Conservation (phyloP, 352 stramenopile genomes). For the Thalassiosira exigua region DNA sequence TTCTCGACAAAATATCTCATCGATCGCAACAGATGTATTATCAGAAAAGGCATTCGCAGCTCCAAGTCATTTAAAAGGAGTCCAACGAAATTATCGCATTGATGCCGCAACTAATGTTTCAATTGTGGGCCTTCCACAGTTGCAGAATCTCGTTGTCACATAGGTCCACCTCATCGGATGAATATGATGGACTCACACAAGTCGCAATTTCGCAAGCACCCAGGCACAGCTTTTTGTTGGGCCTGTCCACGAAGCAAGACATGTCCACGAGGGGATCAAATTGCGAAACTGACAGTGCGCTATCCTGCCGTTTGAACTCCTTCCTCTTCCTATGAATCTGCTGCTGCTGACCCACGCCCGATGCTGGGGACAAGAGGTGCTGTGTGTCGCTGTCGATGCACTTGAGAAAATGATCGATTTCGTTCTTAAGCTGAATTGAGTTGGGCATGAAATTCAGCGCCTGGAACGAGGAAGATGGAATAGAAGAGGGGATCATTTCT, state of each 20-base stretch:
- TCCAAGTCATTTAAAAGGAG: no score
- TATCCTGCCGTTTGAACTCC: neutral
- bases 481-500: neutral
- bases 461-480: no score
- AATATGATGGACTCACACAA: neutral
- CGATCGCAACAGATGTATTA: no score
- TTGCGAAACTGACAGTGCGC: no score
- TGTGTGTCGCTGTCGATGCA: neutral
- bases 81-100: no score
- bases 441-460: neutral
- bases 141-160: neutral
- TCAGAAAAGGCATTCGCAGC: no score
- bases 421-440: neutral
- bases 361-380: neutral
- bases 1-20: no score
- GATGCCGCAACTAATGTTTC: no score
- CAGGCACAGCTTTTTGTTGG: neutral
- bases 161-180: neutral
- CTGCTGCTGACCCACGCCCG: neutral
- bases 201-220: neutral
- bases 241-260: neutral
- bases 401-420: neutral
- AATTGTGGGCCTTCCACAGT: neutral
- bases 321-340: neutral
- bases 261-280: neutral